Base-by-base conservation (phyloP, 441 rosid species). In the Populus tomentosa region DNA sequence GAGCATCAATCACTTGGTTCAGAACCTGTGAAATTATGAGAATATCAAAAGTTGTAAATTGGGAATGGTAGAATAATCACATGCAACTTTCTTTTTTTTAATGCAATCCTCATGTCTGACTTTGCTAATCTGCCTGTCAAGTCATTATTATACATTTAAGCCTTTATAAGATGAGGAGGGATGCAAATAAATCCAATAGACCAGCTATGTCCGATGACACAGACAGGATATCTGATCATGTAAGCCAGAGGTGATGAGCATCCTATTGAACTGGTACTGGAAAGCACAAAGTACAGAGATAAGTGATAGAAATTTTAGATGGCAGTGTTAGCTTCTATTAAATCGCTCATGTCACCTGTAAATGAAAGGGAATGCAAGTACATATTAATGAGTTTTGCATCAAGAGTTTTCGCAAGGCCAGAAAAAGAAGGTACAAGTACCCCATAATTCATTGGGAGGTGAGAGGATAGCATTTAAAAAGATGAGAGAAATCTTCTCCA, bases 1-100 rank as follows among this genome's bases (percentile, higher is more conserved):
- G 80, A 16, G 93, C 95, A 83, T 84, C 78, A 50, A 69, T 36
- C 35, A 91, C 86, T 66, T 76, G 68, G 75, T 90, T 87, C 78
- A 85, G 80, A 65, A 81, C 92, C 97, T 92, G 77, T 42, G 76
- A 53, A 66, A 66, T 14, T 65, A 20, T 73, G 78, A 78, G 73
- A 61, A 63, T 53, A 81, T 83, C 30, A 78, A 80, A 72, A 83
- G 35, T 56, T 32, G 32, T 9, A n/a, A 67, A 70, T 67, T 33
- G 46, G 42, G 38, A 72, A 28, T 33, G 32, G 26, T 61, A 72
- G 59, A 66, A 23, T 24, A 62, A 50, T 77, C 50, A 50, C 21
- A 53, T 56, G 77, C 6, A 20, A 72, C 23, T 68, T 30, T 32
- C n/a, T n/a, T n/a, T 38, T 32, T 40, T 42, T 5, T 26, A 33